phyloP scores from a whole-genome alignment of 1,284 basidiomycete genomes.

The Athelia sp. region DNA sequence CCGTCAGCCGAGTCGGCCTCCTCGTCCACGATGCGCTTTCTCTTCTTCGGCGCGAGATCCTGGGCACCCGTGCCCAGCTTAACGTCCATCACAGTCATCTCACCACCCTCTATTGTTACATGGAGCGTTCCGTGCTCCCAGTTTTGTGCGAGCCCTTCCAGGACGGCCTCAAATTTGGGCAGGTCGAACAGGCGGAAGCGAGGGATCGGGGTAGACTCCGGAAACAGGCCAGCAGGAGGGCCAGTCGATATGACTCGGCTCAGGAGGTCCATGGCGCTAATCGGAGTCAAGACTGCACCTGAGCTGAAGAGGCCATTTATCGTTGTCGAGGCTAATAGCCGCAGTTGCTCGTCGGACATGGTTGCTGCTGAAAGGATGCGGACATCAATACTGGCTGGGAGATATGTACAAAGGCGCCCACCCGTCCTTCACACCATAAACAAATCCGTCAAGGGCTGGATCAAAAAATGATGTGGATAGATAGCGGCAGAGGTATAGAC shows the following conservation, averaged over 20 bases:
- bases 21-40: constrained; percentile 70
- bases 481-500: constrained; percentile 46
- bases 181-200: constrained; percentile 61
- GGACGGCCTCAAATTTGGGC: constrained; percentile 53
- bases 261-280: constrained; percentile 58
- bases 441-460: constrained; percentile 22
- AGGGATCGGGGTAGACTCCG: constrained; percentile 35
- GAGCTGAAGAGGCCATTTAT: constrained; percentile 40
- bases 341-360: constrained; percentile 55
- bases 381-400: too few species aligned
- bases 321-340: constrained; percentile 39
- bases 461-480: too few species aligned
- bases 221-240: constrained; percentile 44
- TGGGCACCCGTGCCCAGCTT: constrained; percentile 29
- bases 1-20: constrained; percentile 73
- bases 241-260: constrained; percentile 53
- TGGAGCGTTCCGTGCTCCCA: constrained; percentile 61
- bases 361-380: too few species aligned
- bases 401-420: too few species aligned
- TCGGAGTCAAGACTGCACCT: constrained; percentile 44
- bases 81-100: constrained; percentile 52
- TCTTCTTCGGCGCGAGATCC: constrained; percentile 42
- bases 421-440: constrained; percentile 24
- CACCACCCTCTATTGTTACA: constrained; percentile 43
- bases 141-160: constrained; percentile 51